A percentile compares a stretch with the other conserved stretches of the same genome.
Conservation (phyloP, 768 basidiomycete species). For the Tylopilus vinaceipallidus region DNA sequence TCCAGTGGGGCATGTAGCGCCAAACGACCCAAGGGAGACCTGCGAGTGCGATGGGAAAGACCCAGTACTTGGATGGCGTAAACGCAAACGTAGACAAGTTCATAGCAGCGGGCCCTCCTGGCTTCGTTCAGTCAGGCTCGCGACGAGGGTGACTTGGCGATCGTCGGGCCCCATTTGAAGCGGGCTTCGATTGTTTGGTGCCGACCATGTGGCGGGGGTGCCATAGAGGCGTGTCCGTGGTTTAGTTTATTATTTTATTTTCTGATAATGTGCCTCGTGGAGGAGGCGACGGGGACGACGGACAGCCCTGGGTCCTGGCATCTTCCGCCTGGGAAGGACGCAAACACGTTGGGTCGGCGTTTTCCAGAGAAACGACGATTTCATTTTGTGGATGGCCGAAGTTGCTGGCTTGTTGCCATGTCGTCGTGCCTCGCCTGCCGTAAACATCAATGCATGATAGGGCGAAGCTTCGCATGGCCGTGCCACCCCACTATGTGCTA, state of each 20-base stretch:
- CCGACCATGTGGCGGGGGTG: conserved; percentile 29
- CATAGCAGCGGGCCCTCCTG: conserved; percentile 24
- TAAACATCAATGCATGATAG: conserved; percentile 17
- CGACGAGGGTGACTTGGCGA: conserved; percentile 11
- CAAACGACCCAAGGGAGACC: conserved; percentile 25
- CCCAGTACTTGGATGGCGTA: conserved; percentile 27
- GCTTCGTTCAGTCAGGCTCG: conserved; percentile 24
- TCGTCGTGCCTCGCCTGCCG: conserved; percentile 5
- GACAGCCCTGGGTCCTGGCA: too few relatives aligned
- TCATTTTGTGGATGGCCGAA: conserved; percentile 18
- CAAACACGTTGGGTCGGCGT: conserved; percentile 24
- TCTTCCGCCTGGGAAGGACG: conserved; percentile 14
- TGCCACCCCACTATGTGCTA: too few relatives aligned
- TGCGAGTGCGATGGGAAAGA: conserved; percentile 29
- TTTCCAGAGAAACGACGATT: conserved; percentile 2
- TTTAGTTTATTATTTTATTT: conserved; percentile 20
- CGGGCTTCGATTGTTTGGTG: conserved; percentile 21
- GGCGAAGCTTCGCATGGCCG: too few relatives aligned
- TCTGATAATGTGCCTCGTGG: too few relatives aligned
- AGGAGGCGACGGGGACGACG: too few relatives aligned
- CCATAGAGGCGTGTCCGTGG: conserved; percentile 22
- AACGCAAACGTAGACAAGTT: conserved; percentile 29
- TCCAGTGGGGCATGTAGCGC: conserved; percentile 11
- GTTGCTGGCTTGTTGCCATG: conserved; percentile 1
- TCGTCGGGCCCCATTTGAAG: conserved; percentile 28